Percentiles rank a stretch among this genome's conserved stretches.
These are phyloP conservation scores for Anisodus tanguticus DNA, from an alignment of 257 asterid species.

Conservation along the genomic window DNA sequence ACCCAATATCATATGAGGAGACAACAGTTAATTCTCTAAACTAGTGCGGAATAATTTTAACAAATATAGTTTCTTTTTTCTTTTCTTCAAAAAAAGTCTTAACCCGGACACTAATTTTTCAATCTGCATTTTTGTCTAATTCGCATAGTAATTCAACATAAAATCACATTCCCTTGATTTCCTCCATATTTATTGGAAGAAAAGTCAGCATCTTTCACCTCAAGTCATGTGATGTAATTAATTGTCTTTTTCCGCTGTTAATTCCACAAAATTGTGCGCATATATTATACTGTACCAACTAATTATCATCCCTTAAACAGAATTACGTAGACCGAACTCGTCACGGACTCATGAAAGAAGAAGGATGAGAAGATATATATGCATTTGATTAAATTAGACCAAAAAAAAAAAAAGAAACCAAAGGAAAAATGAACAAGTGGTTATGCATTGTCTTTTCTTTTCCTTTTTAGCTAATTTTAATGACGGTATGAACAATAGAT, in stretches of 20 bases:
- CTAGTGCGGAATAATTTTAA: too few species aligned
- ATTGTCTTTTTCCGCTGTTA: not conserved
- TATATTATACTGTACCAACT: not conserved
- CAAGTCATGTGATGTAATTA: constrained; percentile 14
- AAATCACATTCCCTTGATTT: not conserved
- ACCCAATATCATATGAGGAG: too few species aligned
- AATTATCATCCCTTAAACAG: not conserved
- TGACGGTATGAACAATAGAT: not conserved
- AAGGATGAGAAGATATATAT: not conserved
- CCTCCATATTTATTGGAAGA: not conserved
- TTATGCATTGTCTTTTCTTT: not conserved
- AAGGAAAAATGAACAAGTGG: constrained; percentile 4
- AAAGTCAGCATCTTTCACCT: not conserved
- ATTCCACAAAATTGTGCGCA: not conserved
- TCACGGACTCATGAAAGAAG: not conserved
- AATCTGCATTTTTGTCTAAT: not conserved
- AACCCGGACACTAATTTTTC: not conserved
- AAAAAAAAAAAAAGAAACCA: not conserved
- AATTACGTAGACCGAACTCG: not conserved
- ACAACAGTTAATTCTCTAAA: too few species aligned
- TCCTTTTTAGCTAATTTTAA: not conserved
- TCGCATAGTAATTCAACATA: not conserved
- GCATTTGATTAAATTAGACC: not conserved
- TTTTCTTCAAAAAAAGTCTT: too few species aligned
- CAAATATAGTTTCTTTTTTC: too few species aligned